phyloP scores from a whole-genome alignment of 495 filamentous ascomycete genomes.

The Echria macrotheca region DNA sequence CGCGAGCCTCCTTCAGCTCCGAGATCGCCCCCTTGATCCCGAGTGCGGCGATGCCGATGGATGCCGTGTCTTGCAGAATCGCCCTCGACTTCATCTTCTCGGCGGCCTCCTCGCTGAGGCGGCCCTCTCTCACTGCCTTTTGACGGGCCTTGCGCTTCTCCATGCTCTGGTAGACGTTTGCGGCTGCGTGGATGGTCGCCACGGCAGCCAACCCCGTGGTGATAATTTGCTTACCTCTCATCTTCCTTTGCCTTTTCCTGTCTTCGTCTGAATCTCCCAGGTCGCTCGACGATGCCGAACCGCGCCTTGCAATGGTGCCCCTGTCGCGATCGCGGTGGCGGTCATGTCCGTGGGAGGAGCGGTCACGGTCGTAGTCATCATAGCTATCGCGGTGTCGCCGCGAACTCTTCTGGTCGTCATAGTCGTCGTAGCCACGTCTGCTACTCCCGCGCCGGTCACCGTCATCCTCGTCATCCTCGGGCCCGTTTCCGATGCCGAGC shows the following conservation, averaged over 20 bases:
- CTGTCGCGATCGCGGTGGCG: slow-evolving; percentile 28
- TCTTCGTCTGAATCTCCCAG: slow-evolving; percentile 73
- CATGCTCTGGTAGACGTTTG: slow-evolving; percentile 70
- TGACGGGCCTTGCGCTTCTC: slow-evolving; percentile 66
- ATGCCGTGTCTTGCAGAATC: slow-evolving; percentile 66
- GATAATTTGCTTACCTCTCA: slow-evolving; percentile 77
- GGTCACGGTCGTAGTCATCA: slow-evolving; percentile 49
- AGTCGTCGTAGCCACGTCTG: slow-evolving; percentile 28
- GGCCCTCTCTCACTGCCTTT: slow-evolving; percentile 65
- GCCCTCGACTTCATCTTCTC: slow-evolving; percentile 69
- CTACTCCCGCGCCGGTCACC: slow-evolving; percentile 22
- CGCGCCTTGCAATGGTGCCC: slow-evolving; percentile 23
- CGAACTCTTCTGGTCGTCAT: slow-evolving; percentile 29
- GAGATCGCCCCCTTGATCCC: slow-evolving; percentile 78
- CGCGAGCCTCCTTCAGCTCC: slow-evolving; percentile 50
- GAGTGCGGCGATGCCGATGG: slow-evolving; percentile 76
- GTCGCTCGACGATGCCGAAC: slow-evolving; percentile 47
- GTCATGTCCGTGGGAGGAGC: slow-evolving; percentile 34
- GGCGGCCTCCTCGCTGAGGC: slow-evolving; percentile 68
- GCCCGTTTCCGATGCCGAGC: slow-evolving; percentile 40
- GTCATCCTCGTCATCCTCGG: slow-evolving; percentile 40
- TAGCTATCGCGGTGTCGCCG: slow-evolving; percentile 36
- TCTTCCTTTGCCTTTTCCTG: slow-evolving; percentile 65
- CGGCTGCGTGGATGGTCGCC: slow-evolving; percentile 83
- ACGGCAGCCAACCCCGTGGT: slow-evolving; percentile 80